Evolutionary conservation across 306 rosid genomes (phyloP).

Genomic region (Begonia masoniana): DNA sequence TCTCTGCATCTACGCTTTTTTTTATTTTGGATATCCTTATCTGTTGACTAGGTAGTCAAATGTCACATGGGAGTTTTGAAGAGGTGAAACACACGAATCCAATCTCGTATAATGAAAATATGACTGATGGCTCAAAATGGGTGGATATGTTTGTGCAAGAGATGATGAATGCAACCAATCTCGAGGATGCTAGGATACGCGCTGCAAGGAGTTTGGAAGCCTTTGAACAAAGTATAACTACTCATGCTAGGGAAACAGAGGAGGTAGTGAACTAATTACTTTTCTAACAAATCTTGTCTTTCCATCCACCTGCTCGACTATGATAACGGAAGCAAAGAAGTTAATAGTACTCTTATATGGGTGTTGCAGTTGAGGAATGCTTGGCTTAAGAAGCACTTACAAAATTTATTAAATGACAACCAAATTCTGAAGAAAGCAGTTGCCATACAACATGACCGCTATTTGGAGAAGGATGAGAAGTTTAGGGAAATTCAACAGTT

Average conservation of each 20-base stretch:
- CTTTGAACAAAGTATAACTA: conserved; percentile 20
- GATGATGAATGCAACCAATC: conserved; percentile 18
- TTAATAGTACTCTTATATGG: neutral
- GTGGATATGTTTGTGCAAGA: conserved; percentile 31
- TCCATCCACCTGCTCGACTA: neutral
- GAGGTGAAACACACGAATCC: conserved; percentile 3
- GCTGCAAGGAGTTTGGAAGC: conserved; percentile 26
- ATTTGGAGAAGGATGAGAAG: conserved; percentile 27
- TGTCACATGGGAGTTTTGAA: conserved; percentile 14
- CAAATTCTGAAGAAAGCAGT: conserved; percentile 31
- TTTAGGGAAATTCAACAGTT: conserved; percentile 21
- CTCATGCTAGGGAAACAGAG: conserved; percentile 9
- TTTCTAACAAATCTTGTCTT: neutral
- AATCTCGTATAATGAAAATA: conserved; percentile 1
- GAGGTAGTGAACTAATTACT: conserved; percentile 14
- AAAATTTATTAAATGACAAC: conserved; percentile 27
- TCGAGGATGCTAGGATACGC: conserved; percentile 21
- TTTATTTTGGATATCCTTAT: neutral
- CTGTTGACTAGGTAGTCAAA: conserved; percentile 16
- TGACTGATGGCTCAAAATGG: conserved; percentile 15
- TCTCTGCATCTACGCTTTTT: neutral
- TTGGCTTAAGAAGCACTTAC: conserved; percentile 20
- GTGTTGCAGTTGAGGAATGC: conserved; percentile 16
- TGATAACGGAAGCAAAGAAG: neutral
- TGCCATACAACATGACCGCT: conserved; percentile 29